Conservation (phyloP, 192 early-diverging fungal genomes). For the Haplosporangium gracile region DNA sequence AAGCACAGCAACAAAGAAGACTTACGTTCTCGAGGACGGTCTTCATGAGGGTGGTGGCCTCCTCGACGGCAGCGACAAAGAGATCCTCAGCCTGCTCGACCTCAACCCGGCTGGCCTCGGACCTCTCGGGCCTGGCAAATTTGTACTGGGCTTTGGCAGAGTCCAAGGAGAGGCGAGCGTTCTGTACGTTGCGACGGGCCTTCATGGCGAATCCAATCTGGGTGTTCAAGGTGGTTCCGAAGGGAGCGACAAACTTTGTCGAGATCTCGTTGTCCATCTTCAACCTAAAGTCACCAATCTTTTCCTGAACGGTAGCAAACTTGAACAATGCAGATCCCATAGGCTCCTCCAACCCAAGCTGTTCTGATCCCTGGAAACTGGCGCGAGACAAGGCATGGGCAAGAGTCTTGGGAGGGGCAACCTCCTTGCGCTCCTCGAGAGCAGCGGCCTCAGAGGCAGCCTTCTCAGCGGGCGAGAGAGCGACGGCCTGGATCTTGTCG, state of each 20-base stretch:
- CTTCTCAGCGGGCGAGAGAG: constrained; percentile 66
- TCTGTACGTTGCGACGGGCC: constrained; percentile 87
- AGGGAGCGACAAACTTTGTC: constrained; percentile 83
- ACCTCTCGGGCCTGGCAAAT: constrained; percentile 75
- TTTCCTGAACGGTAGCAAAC: constrained; percentile 87
- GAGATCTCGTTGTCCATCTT: constrained; percentile 81
- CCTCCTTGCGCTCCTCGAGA: constrained; percentile 37
- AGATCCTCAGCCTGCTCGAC: constrained; percentile 95
- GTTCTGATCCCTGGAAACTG: constrained; percentile 73
- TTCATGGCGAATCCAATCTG: constrained; percentile 87
- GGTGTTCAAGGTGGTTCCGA: constrained; percentile 76
- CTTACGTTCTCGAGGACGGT: constrained; percentile 86
- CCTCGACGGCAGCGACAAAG: constrained; percentile 95
- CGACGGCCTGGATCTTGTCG: constrained; percentile 70
- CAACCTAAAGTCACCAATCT: constrained; percentile 84
- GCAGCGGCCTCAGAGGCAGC: constrained; percentile 54
- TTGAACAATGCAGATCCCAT: constrained; percentile 89
- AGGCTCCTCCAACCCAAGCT: constrained; percentile 84
- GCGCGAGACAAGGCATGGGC: constrained; percentile 84
- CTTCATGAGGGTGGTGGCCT: constrained; percentile 96
- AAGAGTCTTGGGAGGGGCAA: constrained; percentile 69
- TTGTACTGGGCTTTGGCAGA: constrained; percentile 85
- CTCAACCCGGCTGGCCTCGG: constrained; percentile 82
- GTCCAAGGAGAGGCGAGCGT: constrained; percentile 89
- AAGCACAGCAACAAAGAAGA: not conserved